Evolutionary conservation across 768 basidiomycete species (phyloP).

Genomic region (Calvatia gigantea): DNA sequence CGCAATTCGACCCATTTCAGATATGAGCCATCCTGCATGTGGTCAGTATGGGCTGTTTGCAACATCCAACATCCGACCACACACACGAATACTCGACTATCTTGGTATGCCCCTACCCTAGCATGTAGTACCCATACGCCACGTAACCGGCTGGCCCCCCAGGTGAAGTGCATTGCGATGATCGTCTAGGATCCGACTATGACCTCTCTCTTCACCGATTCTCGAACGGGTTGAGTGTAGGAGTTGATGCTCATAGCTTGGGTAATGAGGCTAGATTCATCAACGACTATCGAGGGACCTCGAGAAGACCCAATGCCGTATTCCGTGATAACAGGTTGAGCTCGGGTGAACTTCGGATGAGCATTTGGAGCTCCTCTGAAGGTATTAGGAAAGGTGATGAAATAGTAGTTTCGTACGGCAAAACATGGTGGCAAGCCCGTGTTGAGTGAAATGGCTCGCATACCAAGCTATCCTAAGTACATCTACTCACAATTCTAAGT

Average conservation of each 20-base stretch:
- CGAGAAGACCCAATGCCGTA: slow-evolving; percentile 60
- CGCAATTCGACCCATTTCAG: slow-evolving; percentile 52
- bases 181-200: slow-evolving; percentile 74
- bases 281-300: slow-evolving; percentile 88
- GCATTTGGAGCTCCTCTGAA: slow-evolving; percentile 62
- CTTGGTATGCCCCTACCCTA: slow-evolving; percentile 32
- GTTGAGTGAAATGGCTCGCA: too few species aligned
- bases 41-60: slow-evolving; percentile 86
- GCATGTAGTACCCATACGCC: neutral
- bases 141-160: neutral
- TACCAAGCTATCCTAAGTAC: too few species aligned
- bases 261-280: slow-evolving; percentile 90
- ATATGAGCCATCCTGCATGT: slow-evolving; percentile 63
- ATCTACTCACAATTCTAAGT: too few species aligned
- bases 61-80: slow-evolving; percentile 60
- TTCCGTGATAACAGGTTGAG: slow-evolving; percentile 56
- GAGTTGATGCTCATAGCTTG: slow-evolving; percentile 68
- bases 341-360: slow-evolving; percentile 69
- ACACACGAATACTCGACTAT: slow-evolving; percentile 74
- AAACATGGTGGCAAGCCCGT: slow-evolving; percentile 74
- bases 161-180: slow-evolving; percentile 83
- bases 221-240: slow-evolving; percentile 57
- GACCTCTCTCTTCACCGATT: slow-evolving; percentile 77
- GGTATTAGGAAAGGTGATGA: slow-evolving; percentile 78
- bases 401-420: slow-evolving; percentile 86